Base-by-base conservation (phyloP, 306 rosid species). In the Argentina anserina region DNA sequence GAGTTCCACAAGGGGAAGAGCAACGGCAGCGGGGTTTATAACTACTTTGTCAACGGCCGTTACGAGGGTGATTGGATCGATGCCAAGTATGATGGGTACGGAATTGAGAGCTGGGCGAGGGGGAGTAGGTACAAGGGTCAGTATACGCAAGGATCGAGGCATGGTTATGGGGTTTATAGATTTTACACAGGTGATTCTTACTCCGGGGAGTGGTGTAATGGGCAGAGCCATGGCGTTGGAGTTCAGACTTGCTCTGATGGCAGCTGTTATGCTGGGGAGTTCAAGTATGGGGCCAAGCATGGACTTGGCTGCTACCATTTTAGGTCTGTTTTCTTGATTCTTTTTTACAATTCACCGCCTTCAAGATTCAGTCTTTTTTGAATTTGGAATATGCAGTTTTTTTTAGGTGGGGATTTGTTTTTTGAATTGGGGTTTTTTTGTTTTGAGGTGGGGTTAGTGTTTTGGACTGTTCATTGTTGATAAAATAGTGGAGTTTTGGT, bases 41-140 rank as follows among this genome's bases (percentile, higher is more conserved):
- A 92, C 74, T 95, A 89, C 81, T 87, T 95, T 12, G 97, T 87
- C 13, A 90, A 87, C 34, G 97, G 99, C 1, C 84, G 96, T 26
- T 95, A 95, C 37, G 97, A 95, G 25, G 99, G 99, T 4, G 99
- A 90, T 47, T 95, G 99, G 99, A 85, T 95, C 26, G 97, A 95
- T 21, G 99, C 97, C 5, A 79, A 83, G 77, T 95, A 95, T 28
- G 99, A 95, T 66, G 99, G 99, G 5, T 84, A 87, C 36, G 99
- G 99, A 7, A 95, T 95, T 18, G 97, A 95, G 75, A 83, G 96
- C 82, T 95, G 99, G 99, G 86, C 97, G 0, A 83, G 97, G 14
- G 99, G 99, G 43, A 90, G 97, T 65, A 75, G 96, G 0, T 95
- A 95, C 43, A 82, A 86, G 52, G 99, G 99, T 1, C 96, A 91